phyloP scores from a whole-genome alignment of 148 eudicot species.

The Nyssa sinensis region DNA sequence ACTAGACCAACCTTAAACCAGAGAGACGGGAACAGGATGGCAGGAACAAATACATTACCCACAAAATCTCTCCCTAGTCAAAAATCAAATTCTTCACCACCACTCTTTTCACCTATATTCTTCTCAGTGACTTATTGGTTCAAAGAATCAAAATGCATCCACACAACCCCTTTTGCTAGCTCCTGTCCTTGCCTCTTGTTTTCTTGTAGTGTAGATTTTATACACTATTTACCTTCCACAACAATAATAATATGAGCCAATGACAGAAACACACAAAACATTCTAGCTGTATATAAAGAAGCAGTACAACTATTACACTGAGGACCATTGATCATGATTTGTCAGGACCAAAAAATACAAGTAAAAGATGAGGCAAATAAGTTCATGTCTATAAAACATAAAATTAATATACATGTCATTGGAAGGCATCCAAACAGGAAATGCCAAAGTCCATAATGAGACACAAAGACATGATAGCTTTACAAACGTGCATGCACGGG shows the following conservation, averaged over 20 bases:
- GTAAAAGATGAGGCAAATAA: too few relatives aligned
- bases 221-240: not conserved
- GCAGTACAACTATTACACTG: not conserved
- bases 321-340: not conserved
- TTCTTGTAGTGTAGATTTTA: not conserved
- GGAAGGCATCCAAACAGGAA: too few relatives aligned
- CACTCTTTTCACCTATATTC: not conserved
- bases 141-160: not conserved
- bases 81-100: not conserved
- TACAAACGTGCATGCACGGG: too few relatives aligned
- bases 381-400: too few relatives aligned
- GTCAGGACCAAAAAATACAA: not conserved
- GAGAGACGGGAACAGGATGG: slow-evolving; percentile 3
- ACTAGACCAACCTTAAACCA: not conserved
- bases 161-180: not conserved
- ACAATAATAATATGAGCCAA: not conserved
- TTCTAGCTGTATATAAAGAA: not conserved
- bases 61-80: slow-evolving; percentile 9
- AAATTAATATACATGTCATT: too few relatives aligned
- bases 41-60: not conserved
- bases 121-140: not conserved
- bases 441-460: too few relatives aligned
- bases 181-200: not conserved
- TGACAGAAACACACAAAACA: not conserved
- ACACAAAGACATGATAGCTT: too few relatives aligned